Evolutionary conservation across 768 basidiomycete species (phyloP).

Genomic region (Russula lepida): DNA sequence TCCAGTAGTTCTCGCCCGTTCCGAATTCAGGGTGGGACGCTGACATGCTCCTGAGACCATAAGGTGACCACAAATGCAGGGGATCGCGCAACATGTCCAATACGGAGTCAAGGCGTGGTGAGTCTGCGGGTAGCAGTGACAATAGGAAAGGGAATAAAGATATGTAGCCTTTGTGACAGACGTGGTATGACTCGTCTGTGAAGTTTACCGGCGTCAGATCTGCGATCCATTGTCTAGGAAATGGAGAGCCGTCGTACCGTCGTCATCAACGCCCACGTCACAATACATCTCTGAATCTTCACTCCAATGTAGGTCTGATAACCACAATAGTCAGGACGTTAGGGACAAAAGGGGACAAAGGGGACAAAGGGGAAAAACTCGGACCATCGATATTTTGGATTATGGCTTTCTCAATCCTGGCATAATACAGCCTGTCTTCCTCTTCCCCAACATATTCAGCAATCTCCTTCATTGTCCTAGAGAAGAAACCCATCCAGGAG

Average conservation of each 20-base stretch:
- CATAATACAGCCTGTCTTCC: slow-evolving; percentile 76
- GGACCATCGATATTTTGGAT: slow-evolving; percentile 79
- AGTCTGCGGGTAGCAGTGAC: slow-evolving; percentile 64
- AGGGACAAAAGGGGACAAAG: not conserved
- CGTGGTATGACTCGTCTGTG: slow-evolving; percentile 82
- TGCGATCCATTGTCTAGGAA: slow-evolving; percentile 5
- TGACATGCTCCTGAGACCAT: slow-evolving; percentile 82
- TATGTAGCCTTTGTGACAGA: slow-evolving; percentile 89
- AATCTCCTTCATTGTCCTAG: slow-evolving; percentile 86
- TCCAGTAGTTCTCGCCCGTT: slow-evolving; percentile 94
- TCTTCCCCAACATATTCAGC: slow-evolving; percentile 77
- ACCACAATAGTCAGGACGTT: not conserved
- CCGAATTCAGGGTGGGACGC: slow-evolving; percentile 88
- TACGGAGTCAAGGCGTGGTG: slow-evolving; percentile 73
- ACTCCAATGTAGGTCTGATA: slow-evolving; percentile 84
- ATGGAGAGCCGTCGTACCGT: slow-evolving; percentile 43
- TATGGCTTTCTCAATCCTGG: slow-evolving; percentile 70
- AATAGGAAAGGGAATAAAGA: slow-evolving; percentile 92
- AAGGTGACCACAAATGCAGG: slow-evolving; percentile 83
- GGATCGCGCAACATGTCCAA: slow-evolving; percentile 76
- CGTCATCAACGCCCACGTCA: slow-evolving; percentile 74
- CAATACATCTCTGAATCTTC: slow-evolving; percentile 89
- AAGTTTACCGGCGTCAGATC: not conserved
- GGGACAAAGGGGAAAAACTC: slow-evolving; percentile 13
- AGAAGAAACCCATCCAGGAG: slow-evolving; percentile 96